Evolutionary conservation across 345 rosid genomes (phyloP).

Genomic region (Citrus australasica): DNA sequence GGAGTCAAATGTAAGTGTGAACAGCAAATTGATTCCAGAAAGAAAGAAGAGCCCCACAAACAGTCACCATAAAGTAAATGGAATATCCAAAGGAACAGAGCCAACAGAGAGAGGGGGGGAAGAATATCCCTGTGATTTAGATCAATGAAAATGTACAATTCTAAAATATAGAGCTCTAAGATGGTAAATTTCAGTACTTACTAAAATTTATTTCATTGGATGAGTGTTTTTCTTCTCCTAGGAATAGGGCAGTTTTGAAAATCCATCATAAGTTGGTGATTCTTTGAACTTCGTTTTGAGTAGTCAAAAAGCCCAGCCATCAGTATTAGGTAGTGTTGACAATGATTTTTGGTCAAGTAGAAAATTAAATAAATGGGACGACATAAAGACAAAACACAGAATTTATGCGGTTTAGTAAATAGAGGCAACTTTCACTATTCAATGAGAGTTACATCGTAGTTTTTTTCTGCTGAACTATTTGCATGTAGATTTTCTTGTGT

Average conservation of each 20-base stretch:
- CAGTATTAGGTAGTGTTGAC: too few species aligned
- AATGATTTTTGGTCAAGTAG: too few species aligned
- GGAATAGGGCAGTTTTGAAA: background rate
- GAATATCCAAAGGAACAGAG: background rate
- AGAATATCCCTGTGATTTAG: background rate
- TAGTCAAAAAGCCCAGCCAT: background rate
- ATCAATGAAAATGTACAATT: background rate
- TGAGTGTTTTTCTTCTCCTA: background rate
- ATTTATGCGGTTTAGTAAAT: too few species aligned
- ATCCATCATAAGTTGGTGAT: background rate
- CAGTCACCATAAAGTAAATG: background rate
- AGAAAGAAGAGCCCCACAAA: background rate
- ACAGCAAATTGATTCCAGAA: background rate
- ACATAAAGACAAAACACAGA: too few species aligned
- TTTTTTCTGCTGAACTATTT: too few species aligned
- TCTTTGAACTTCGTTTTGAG: background rate
- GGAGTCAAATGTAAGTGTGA: background rate
- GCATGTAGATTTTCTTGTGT: too few species aligned
- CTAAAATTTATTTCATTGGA: background rate
- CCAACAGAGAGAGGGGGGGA: background rate
- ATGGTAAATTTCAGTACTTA: background rate
- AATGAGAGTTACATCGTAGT: too few species aligned
- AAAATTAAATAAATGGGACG: too few species aligned
- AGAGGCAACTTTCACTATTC: too few species aligned
- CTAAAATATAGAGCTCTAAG: background rate